A percentile compares a stretch with the other conserved stretches of the same genome.
Evolutionary conservation across 1,139 yeast species (phyloP).

Genomic region (Protomyces gravidus): DNA sequence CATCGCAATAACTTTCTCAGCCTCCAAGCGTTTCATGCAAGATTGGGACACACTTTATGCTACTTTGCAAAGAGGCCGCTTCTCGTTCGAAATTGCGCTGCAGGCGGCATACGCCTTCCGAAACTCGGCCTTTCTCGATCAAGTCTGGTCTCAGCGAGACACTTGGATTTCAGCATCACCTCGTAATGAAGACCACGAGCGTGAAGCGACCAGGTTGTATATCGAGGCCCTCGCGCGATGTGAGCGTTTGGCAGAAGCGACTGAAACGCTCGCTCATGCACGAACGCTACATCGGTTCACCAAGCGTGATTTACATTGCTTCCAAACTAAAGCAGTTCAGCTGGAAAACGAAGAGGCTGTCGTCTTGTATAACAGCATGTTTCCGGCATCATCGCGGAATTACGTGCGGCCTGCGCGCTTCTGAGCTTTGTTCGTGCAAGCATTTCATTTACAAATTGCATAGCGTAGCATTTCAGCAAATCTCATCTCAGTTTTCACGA

Average conservation of each 20-base stretch:
- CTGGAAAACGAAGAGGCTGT: conserved; percentile 25
- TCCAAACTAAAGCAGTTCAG: conserved; percentile 19
- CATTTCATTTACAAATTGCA: background rate
- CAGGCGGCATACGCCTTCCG: conserved; percentile 27
- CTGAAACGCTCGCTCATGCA: conserved; percentile 5
- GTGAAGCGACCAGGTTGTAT: conserved; percentile 8
- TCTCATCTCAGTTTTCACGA: no score
- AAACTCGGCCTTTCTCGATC: conserved; percentile 12
- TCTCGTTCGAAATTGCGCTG: conserved; percentile 26
- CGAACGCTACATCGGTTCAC: background rate
- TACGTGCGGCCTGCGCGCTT: background rate
- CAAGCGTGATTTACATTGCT: conserved; percentile 11
- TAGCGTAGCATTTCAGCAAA: background rate
- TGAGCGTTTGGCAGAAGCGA: conserved; percentile 12
- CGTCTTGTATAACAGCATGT: conserved; percentile 13
- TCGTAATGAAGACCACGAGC: background rate
- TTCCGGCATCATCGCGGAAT: background rate
- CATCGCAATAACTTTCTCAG: conserved; percentile 14
- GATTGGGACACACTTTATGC: conserved; percentile 19
- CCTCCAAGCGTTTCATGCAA: conserved; percentile 15
- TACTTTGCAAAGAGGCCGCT: background rate
- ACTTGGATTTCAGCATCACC: conserved; percentile 7
- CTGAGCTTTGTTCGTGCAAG: no score
- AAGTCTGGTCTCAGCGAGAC: conserved; percentile 26
- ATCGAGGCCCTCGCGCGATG: conserved; percentile 17